A percentile compares a stretch with the other conserved stretches of the same genome.
phyloP scores from a whole-genome alignment of 208 protist genomes.

The Wallacemonas rigidus region DNA sequence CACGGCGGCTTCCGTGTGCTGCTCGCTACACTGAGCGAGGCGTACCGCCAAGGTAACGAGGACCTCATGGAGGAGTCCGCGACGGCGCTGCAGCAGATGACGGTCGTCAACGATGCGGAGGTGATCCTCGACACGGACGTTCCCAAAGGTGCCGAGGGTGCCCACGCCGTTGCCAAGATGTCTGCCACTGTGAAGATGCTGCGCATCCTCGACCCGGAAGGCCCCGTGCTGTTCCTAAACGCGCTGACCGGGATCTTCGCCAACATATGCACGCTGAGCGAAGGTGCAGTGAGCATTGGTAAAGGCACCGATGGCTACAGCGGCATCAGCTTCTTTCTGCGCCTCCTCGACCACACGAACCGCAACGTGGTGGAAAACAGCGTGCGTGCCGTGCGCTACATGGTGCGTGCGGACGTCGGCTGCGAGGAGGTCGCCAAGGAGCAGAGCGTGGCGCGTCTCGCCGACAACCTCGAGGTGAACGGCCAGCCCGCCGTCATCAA shows the following conservation, averaged over 20 bases:
- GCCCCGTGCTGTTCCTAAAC: conserved; percentile 71
- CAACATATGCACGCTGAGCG: conserved; percentile 71
- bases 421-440: conserved; percentile 58
- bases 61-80: conserved; percentile 76
- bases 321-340: conserved; percentile 82
- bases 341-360: conserved; percentile 76
- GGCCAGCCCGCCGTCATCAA: conserved; percentile 52
- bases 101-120: conserved; percentile 69
- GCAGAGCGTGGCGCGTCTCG: conserved; percentile 62
- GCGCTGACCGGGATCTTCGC: conserved; percentile 83
- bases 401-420: conserved; percentile 63
- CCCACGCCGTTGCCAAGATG: conserved; percentile 65
- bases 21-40: conserved; percentile 71
- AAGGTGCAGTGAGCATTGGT: conserved; percentile 63
- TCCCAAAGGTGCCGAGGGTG: conserved; percentile 65
- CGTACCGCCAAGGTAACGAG: conserved; percentile 76
- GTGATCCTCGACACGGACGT: conserved; percentile 77
- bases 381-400: conserved; percentile 58
- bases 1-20: conserved; percentile 64
- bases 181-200: conserved; percentile 88
- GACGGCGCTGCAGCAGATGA: conserved; percentile 57
- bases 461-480: conserved; percentile 52
- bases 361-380: conserved; percentile 68
- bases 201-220: conserved; percentile 79
- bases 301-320: conserved; percentile 68